Conservation (phyloP, 2,329 filamentous ascomycete species). For the Lachnellula willkommii region DNA sequence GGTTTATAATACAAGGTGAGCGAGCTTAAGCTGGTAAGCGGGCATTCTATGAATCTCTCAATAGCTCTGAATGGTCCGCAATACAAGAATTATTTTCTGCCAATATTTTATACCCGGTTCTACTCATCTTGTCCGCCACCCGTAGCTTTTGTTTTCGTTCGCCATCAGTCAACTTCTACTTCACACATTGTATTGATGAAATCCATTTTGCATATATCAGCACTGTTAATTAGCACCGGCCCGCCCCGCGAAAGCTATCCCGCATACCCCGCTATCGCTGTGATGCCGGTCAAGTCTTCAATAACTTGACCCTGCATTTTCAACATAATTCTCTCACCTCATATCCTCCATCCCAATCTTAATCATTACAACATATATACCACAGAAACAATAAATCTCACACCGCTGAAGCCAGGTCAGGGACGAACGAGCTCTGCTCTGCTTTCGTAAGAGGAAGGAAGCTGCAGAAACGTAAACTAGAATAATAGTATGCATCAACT, state of each 20-base stretch:
- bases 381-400: not conserved
- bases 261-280: conserved; percentile 1
- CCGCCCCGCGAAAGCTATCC: not conserved
- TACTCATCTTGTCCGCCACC: too few species aligned
- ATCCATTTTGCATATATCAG: not conserved
- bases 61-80: too few species aligned
- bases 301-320: not conserved
- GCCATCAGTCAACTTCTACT: not conserved
- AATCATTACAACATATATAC: not conserved
- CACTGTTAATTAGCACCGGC: not conserved
- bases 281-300: not conserved
- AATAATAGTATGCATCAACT: too few species aligned
- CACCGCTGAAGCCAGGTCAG: too few species aligned
- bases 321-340: not conserved
- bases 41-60: too few species aligned
- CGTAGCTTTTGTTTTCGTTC: too few species aligned
- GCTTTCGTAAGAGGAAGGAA: too few species aligned
- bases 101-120: too few species aligned
- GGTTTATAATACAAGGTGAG: not conserved
- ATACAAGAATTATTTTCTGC: too few species aligned
- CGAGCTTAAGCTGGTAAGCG: not conserved
- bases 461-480: too few species aligned
- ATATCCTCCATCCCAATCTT: not conserved
- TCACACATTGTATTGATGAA: not conserved
- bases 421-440: too few species aligned